Percentiles rank a stretch among this genome's conserved stretches.
phyloP scores from a whole-genome alignment of 192 early-diverging fungal genomes.

The Coemansia furcata region DNA sequence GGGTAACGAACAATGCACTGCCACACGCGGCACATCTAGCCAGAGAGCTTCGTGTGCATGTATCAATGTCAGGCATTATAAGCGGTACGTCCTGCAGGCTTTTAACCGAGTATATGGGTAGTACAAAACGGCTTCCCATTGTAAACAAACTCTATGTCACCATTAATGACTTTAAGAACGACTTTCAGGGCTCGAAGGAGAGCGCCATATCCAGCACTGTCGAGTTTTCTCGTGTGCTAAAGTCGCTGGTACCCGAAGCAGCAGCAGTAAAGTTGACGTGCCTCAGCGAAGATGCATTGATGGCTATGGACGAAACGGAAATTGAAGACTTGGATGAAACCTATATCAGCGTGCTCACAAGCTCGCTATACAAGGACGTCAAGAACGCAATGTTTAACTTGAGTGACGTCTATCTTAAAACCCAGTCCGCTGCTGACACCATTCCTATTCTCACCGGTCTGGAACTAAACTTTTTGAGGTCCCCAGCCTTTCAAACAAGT shows the following conservation, averaged over 20 bases:
- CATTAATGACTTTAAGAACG: not conserved
- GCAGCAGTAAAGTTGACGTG: not conserved
- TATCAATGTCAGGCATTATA: not conserved
- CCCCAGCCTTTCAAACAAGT: not conserved
- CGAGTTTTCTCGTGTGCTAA: not conserved
- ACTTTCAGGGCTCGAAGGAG: not conserved
- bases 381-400: not conserved
- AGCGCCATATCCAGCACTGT: not conserved
- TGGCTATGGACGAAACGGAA: not conserved
- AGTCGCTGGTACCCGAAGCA: not conserved
- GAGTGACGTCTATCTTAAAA: not conserved
- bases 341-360: not conserved
- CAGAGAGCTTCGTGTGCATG: not conserved
- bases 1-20: not conserved
- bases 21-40: not conserved
- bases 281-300: not conserved
- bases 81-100: not conserved
- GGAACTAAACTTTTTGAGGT: not conserved
- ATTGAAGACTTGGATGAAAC: not conserved
- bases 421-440: not conserved
- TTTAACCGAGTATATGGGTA: not conserved
- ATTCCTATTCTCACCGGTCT: not conserved
- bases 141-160: not conserved
- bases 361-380: not conserved
- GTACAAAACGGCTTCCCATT: not conserved